Evolutionary conservation across 2,329 filamentous ascomycete genomes (phyloP).

Genomic region (Ophioceras dolichostomum): DNA sequence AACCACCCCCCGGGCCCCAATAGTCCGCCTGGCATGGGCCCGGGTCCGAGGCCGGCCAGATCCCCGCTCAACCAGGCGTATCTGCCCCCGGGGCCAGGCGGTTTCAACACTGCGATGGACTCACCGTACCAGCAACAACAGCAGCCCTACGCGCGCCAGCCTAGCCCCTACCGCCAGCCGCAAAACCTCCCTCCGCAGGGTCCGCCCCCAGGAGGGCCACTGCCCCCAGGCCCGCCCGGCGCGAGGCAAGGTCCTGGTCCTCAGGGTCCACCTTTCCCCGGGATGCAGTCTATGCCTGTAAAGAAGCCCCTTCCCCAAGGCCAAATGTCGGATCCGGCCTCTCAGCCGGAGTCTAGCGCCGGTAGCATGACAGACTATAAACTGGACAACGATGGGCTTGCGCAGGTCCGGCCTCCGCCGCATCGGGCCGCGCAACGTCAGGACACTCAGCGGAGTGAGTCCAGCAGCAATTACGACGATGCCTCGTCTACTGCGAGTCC

Average conservation of each 20-base stretch:
- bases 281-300: constrained; percentile 13
- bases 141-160: too few species aligned
- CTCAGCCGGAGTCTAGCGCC: too few species aligned
- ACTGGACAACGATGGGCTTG: constrained; percentile 9
- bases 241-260: background rate
- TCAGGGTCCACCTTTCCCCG: background rate
- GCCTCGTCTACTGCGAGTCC: constrained; percentile 54
- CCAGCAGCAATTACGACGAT: constrained; percentile 47
- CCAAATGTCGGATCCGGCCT: constrained; percentile 1
- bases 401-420: constrained; percentile 7
- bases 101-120: too few species aligned
- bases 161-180: too few species aligned
- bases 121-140: background rate
- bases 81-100: constrained; percentile 8
- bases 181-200: background rate
- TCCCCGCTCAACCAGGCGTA: constrained; percentile 29
- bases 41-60: constrained; percentile 24
- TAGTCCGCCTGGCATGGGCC: too few species aligned
- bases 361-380: constrained; percentile 8
- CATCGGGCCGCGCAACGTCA: too few species aligned
- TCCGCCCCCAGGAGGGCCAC: background rate
- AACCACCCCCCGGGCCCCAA: constrained; percentile 12
- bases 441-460: constrained; percentile 20
- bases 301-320: constrained; percentile 17
- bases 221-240: background rate